Evolutionary conservation across 371 early-diverging fungal species (phyloP).

Genomic region (Rhizopus microsporus): DNA sequence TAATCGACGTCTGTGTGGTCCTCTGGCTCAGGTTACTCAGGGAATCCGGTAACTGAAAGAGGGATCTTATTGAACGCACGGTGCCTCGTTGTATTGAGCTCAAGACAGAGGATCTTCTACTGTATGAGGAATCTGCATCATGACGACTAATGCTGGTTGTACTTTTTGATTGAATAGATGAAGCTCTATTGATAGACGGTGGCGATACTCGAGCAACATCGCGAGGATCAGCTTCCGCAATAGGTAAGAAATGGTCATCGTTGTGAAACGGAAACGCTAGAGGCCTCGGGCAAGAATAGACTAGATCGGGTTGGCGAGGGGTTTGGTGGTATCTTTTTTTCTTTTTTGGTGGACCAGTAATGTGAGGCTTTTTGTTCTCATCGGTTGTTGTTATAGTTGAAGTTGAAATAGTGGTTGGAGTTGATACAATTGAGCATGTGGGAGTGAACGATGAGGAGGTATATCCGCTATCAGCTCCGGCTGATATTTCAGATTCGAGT

Average conservation of each 20-base stretch:
- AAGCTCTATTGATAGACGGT: conserved; percentile 16
- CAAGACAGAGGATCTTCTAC: conserved; percentile 32
- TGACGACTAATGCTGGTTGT: conserved; percentile 6
- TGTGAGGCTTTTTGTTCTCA: conserved; percentile 1
- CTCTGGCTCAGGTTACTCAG: conserved; percentile 14
- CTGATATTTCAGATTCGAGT: conserved; percentile 37
- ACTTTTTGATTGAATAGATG: conserved; percentile 21
- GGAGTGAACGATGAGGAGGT: conserved; percentile 41
- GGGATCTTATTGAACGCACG: conserved; percentile 45
- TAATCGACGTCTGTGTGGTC: conserved; percentile 9
- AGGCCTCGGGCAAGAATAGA: conserved; percentile 52
- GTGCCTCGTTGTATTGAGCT: conserved; percentile 44
- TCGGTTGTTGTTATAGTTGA: background rate
- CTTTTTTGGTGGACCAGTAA: conserved; percentile 9
- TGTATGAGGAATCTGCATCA: conserved; percentile 30
- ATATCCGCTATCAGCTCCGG: conserved; percentile 45
- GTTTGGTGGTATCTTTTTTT: conserved; percentile 31
- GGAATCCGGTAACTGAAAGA: conserved; percentile 36
- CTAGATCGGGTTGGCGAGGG: conserved; percentile 47
- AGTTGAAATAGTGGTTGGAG: background rate
- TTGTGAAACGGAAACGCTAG: conserved; percentile 57
- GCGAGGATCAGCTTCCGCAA: conserved; percentile 54
- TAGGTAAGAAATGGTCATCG: conserved; percentile 53
- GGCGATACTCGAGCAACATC: conserved; percentile 48
- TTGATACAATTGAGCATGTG: background rate